Evolutionary conservation across 106 monocot species (phyloP), one percentile per base, ranked within the genome.

Genomic region (Alisma plantagoaquatica): DNA sequence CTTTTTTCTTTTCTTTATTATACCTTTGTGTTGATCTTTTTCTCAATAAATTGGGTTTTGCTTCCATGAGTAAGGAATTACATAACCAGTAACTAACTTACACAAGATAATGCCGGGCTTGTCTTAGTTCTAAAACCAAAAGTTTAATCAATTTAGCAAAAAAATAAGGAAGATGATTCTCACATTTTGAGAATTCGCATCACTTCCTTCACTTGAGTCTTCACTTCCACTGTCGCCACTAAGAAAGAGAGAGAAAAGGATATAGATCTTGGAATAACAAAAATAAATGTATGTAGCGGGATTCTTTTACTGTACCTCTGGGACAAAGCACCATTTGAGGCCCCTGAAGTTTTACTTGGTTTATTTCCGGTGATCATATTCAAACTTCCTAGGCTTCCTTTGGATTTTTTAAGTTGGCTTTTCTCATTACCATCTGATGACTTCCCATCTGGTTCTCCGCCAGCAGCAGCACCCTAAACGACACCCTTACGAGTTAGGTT

Each of bases 131-230:
- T n/a, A n/a, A n/a, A n/a, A n/a, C n/a, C n/a, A n/a, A n/a, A n/a
- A n/a, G n/a, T n/a, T n/a, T n/a, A n/a, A n/a, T n/a, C n/a, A n/a
- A n/a, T n/a, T n/a, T n/a, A n/a, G n/a, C n/a, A n/a, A n/a, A n/a
- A n/a, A n/a, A n/a, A n/a, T n/a, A n/a, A n/a, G n/a, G n/a, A n/a
- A n/a, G n/a, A n/a, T n/a, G n/a, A n/a, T n/a, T 10, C 86, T 83
- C 56, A 88, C 94, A 71, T 83, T 94, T 47, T 94, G 84, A 57
- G 94, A 87, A 67, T 94, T 80, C 23, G 70, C 64, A 71, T 96
- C 94, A 76, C 94, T 96, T 71, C 92, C 92, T 72, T 81, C 88
- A 51, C 81, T 88, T 58, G 88, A 88, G 57, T 67, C 84, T 68
- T 88, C 94, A 66, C 78, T 96, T 71, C 68, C 84, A 71, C 88